Evolutionary conservation across 768 basidiomycete species (phyloP).

Genomic region (Tephrocybe rancida): DNA sequence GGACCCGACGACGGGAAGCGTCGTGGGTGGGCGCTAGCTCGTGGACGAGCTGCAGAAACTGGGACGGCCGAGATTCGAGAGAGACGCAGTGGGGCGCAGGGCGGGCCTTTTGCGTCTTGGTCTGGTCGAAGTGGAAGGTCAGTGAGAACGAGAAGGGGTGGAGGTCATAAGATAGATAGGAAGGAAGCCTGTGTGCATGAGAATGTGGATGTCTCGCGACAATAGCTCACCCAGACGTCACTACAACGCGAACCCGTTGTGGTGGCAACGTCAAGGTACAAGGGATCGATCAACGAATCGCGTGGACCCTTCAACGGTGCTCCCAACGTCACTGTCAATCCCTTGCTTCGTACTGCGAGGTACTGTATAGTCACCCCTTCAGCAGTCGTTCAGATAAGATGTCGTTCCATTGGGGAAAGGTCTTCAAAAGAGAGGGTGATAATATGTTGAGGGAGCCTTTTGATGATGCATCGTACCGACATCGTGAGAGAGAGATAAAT

Average conservation of each 20-base stretch:
- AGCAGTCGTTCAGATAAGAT: too few relatives aligned
- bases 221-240: constrained; percentile 4
- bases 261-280: constrained; percentile 18
- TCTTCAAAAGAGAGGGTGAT: too few relatives aligned
- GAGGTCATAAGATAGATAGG: neutral
- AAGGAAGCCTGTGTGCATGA: too few relatives aligned
- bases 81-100: too few relatives aligned
- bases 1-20: neutral
- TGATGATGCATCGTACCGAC: too few relatives aligned
- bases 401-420: too few relatives aligned
- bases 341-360: too few relatives aligned
- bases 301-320: neutral
- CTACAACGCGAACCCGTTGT: constrained; percentile 14
- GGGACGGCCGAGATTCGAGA: neutral
- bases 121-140: neutral
- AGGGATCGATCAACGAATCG: too few relatives aligned
- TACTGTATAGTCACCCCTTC: too few relatives aligned
- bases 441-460: too few relatives aligned
- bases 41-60: neutral
- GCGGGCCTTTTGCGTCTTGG: neutral
- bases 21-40: neutral
- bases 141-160: neutral
- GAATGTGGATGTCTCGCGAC: neutral
- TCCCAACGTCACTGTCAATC: neutral
- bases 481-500: too few relatives aligned